Conservation (phyloP, 2,329 filamentous ascomycete genomes). For the Aspergillus sp. region DNA sequence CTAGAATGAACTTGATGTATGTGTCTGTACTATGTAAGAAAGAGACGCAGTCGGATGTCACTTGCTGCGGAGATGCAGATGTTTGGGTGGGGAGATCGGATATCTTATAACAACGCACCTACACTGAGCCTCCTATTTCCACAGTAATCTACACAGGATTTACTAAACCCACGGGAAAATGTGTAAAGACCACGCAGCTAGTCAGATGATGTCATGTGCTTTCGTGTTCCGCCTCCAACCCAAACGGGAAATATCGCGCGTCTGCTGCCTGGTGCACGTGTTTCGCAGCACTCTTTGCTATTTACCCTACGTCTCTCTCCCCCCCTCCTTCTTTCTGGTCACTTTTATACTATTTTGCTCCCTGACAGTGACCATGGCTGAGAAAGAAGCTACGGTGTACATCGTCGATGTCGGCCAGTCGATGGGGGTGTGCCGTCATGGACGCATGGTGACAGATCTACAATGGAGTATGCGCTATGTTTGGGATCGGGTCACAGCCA, state of each 20-base stretch:
- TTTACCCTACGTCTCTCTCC: background rate
- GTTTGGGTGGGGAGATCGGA: background rate
- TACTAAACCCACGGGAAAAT: background rate
- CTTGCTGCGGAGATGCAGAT: constrained; percentile 1
- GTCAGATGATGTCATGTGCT: constrained; percentile 33
- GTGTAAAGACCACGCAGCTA: constrained; percentile 8
- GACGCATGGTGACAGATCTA: constrained; percentile 69
- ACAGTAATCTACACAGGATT: too few species aligned
- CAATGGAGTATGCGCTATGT: constrained; percentile 88
- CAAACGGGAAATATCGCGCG: constrained; percentile 35
- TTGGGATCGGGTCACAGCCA: constrained; percentile 84
- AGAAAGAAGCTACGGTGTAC: constrained; percentile 89
- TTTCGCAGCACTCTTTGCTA: constrained; percentile 3
- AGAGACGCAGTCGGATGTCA: constrained; percentile 1
- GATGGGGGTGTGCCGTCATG: constrained; percentile 68
- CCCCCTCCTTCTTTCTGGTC: background rate
- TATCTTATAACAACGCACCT: background rate
- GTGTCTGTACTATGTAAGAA: background rate
- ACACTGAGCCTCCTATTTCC: constrained; percentile 3
- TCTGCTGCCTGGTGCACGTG: constrained; percentile 29
- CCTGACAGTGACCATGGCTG: constrained; percentile 58
- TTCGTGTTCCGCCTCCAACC: constrained; percentile 26
- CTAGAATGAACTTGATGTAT: background rate
- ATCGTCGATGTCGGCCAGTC: constrained; percentile 80
- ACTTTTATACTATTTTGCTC: background rate